These are phyloP conservation scores for Vicia sativa DNA, from an alignment of 306 rosid genomes.

Conservation along the genomic window DNA sequence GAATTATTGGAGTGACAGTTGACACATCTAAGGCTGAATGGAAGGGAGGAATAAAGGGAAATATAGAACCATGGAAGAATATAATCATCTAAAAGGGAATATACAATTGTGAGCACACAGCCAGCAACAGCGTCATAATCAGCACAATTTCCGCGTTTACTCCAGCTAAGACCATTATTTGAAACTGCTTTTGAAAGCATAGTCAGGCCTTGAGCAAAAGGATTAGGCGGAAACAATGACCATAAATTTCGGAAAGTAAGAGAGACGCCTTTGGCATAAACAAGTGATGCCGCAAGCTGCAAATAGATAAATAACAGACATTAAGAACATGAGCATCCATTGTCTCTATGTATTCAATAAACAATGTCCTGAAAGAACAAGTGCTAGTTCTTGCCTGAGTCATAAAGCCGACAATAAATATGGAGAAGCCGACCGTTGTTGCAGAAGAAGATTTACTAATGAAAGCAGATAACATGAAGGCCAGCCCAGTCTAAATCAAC, in stretches of 20 bases:
- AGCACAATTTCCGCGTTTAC: conserved; percentile 56
- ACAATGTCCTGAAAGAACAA: conserved; percentile 29
- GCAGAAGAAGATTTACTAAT: conserved; percentile 78
- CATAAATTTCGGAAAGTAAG: conserved; percentile 42
- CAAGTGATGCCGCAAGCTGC: conserved; percentile 63
- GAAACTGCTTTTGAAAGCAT: conserved; percentile 63
- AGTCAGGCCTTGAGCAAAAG: conserved; percentile 64
- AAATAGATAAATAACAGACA: conserved; percentile 25
- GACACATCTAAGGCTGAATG: conserved; percentile 16
- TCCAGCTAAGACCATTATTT: conserved; percentile 77
- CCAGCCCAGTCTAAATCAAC: conserved; percentile 74
- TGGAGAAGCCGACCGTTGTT: conserved; percentile 67
- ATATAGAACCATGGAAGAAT: conserved; percentile 13
- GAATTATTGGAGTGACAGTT: conserved; percentile 8
- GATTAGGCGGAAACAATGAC: conserved; percentile 90
- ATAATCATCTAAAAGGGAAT: conserved; percentile 18
- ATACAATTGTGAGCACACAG: conserved; percentile 78
- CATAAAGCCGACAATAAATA: conserved; percentile 69
- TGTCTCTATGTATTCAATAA: conserved; percentile 22
- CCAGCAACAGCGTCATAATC: conserved; percentile 32
- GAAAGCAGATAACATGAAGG: conserved; percentile 88
- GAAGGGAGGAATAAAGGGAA: conserved; percentile 12
- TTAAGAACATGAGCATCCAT: conserved; percentile 28
- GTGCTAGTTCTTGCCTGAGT: conserved; percentile 71
- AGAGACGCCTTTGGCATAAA: conserved; percentile 36